phyloP scores from a whole-genome alignment of 2,329 filamentous ascomycete genomes.

The Talaromyces sp. region DNA sequence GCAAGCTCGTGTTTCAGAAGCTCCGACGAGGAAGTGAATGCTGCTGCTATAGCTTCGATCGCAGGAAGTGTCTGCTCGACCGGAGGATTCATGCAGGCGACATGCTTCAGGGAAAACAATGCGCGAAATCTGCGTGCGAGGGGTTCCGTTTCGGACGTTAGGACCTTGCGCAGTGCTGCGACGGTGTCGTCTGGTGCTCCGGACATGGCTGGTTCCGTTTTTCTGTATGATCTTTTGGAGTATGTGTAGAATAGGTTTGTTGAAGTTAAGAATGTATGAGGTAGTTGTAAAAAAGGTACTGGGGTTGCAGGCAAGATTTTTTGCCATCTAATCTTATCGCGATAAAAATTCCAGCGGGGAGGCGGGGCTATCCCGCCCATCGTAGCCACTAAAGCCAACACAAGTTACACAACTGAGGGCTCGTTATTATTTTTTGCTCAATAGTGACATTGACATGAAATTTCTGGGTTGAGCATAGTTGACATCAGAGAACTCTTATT shows the following conservation, averaged over 20 bases:
- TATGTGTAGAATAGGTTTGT: background rate
- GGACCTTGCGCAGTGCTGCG: conserved; percentile 57
- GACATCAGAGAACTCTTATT: too few species aligned
- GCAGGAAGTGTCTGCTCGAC: conserved; percentile 57
- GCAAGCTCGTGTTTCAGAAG: conserved; percentile 94
- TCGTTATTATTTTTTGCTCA: background rate
- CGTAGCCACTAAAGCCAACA: background rate
- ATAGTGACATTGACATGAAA: too few species aligned
- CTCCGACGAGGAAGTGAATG: conserved; percentile 76
- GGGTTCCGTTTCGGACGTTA: conserved; percentile 73
- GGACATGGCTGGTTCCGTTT: conserved; percentile 3
- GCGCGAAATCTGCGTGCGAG: conserved; percentile 90
- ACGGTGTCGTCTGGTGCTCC: conserved; percentile 33
- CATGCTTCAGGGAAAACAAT: conserved; percentile 94
- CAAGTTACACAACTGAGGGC: background rate
- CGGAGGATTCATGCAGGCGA: conserved; percentile 64
- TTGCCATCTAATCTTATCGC: background rate
- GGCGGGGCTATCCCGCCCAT: conserved; percentile 7
- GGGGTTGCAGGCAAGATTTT: background rate
- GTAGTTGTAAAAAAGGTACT: background rate
- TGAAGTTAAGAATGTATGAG: background rate
- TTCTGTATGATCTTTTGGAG: background rate
- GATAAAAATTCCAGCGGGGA: conserved; percentile 3
- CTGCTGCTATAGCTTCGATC: conserved; percentile 79
- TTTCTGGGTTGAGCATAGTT: too few species aligned